Evolutionary conservation across 768 basidiomycete genomes (phyloP).

Genomic region (Phallus indusiatus): DNA sequence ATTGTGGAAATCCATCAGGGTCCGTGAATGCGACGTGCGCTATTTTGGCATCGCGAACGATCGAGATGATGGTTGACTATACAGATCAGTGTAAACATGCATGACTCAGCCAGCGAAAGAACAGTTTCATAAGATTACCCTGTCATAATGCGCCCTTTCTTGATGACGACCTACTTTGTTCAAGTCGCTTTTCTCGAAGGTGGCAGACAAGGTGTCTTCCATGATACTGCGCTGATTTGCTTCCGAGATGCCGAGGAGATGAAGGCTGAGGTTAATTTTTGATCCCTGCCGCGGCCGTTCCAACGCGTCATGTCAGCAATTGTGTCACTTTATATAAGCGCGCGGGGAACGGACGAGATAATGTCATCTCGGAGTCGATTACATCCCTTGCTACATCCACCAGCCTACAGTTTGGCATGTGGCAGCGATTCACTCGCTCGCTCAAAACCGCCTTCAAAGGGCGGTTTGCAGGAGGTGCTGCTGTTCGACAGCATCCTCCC

Average conservation of each 20-base stretch:
- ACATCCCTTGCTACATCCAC: background rate
- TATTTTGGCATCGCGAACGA: conserved; percentile 12
- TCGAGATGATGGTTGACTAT: conserved; percentile 7
- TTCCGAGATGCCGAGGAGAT: background rate
- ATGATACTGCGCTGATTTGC: background rate
- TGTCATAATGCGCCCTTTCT: conserved; percentile 16
- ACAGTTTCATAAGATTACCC: background rate
- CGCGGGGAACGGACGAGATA: background rate
- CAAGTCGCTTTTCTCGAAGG: conserved; percentile 19
- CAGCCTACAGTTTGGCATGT: background rate
- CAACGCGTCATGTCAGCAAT: too few species aligned
- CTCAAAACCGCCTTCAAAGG: background rate
- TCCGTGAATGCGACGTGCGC: conserved; percentile 13
- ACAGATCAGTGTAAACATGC: background rate
- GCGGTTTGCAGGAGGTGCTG: background rate
- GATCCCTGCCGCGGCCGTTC: background rate
- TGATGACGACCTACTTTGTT: conserved; percentile 18
- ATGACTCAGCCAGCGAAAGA: background rate
- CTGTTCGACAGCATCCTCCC: background rate
- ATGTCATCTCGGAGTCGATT: background rate
- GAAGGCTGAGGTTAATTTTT: background rate
- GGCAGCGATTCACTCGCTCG: background rate
- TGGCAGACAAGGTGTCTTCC: background rate
- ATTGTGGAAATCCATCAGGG: conserved; percentile 13
- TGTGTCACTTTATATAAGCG: background rate